Conservation (phyloP, 106 monocot genomes). For the Iris macrosiphon region DNA sequence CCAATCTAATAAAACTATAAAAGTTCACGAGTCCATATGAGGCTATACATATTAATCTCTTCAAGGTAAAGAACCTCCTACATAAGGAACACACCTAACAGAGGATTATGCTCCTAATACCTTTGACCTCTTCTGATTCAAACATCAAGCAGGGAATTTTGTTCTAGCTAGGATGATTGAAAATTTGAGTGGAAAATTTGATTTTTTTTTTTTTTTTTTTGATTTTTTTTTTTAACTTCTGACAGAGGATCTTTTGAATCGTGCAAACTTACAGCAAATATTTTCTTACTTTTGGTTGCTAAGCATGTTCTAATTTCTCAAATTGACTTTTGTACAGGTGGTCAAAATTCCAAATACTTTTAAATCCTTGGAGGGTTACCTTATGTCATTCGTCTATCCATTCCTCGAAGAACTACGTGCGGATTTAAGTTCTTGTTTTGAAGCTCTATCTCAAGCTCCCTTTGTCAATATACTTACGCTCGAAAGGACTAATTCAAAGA, state of each 20-base stretch:
- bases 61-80: no score
- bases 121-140: no score
- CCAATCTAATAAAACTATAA: no score
- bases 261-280: neutral
- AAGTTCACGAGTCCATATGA: no score
- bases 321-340: neutral
- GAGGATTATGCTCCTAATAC: no score
- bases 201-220: no score
- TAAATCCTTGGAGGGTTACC: conserved; percentile 8
- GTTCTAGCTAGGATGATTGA: no score
- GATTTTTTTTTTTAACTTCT: neutral
- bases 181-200: no score
- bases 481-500: neutral
- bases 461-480: conserved; percentile 1
- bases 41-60: no score
- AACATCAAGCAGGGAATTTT: no score
- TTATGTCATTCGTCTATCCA: conserved; percentile 5
- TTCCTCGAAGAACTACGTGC: conserved; percentile 18
- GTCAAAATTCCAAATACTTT: conserved; percentile 10
- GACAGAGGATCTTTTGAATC: neutral
- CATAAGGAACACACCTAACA: no score
- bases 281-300: neutral
- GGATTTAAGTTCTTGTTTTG: conserved; percentile 2
- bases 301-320: neutral
- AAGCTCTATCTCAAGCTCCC: conserved; percentile 4